Conservation (phyloP, 768 basidiomycete genomes). For the Calocera cornea region DNA sequence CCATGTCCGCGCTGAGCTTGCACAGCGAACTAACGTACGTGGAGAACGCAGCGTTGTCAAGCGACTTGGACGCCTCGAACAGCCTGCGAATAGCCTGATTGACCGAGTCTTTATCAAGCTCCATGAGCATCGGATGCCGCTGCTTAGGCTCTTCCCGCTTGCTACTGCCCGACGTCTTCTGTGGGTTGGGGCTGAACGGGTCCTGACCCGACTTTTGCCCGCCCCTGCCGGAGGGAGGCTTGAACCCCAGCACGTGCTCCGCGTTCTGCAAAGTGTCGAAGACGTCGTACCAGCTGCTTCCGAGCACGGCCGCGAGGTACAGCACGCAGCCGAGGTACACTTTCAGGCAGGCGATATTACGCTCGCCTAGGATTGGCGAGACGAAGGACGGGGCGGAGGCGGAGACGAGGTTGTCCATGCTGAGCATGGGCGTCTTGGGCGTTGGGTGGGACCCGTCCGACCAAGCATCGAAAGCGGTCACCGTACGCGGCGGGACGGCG, state of each 20-base stretch:
- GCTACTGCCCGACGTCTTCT: slow-evolving; percentile 14
- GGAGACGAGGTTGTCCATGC: slow-evolving; percentile 47
- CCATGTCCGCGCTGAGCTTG: slow-evolving; percentile 81
- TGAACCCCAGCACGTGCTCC: slow-evolving; percentile 64
- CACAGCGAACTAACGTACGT: slow-evolving; percentile 71
- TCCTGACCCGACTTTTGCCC: not conserved
- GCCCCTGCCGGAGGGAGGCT: not conserved
- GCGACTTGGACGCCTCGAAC: slow-evolving; percentile 71
- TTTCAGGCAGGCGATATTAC: slow-evolving; percentile 84
- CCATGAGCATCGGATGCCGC: slow-evolving; percentile 51
- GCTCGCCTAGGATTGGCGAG: slow-evolving; percentile 66
- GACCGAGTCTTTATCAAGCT: slow-evolving; percentile 63
- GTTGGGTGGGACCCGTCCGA: slow-evolving; percentile 17
- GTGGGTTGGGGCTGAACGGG: slow-evolving; percentile 17
- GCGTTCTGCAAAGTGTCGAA: slow-evolving; percentile 89
- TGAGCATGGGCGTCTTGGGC: slow-evolving; percentile 1
- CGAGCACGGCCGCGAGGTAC: slow-evolving; percentile 72
- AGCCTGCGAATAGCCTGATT: slow-evolving; percentile 62
- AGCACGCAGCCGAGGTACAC: slow-evolving; percentile 63
- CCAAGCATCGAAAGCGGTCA: slow-evolving; percentile 63
- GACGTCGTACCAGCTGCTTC: slow-evolving; percentile 83
- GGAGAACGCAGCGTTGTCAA: slow-evolving; percentile 72
- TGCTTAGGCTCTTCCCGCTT: slow-evolving; percentile 22
- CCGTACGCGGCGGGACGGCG: slow-evolving; percentile 79
- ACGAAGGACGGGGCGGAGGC: slow-evolving; percentile 25